Evolutionary conservation across 441 rosid species (phyloP).

Genomic region (Adansonia rubrostipa): DNA sequence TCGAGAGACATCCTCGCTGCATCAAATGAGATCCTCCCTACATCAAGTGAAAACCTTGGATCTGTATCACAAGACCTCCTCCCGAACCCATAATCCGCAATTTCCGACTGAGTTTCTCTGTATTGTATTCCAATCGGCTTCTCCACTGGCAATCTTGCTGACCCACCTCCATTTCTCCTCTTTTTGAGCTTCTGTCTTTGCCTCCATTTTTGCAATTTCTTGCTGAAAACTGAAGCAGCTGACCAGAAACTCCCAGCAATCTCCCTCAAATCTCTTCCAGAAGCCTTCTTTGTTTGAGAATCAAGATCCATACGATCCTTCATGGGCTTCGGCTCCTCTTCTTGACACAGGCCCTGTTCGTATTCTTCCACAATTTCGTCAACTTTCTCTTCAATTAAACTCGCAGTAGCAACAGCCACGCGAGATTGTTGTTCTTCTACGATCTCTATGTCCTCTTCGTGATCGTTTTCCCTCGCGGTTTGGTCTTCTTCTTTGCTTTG

Average conservation of each 20-base stretch:
- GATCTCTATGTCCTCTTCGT: conserved; percentile 47
- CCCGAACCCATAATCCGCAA: conserved; percentile 94
- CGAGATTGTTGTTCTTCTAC: conserved; percentile 57
- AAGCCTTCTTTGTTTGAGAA: conserved; percentile 74
- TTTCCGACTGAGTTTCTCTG: conserved; percentile 95
- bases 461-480: conserved; percentile 45
- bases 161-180: conserved; percentile 59
- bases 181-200: conserved; percentile 93
- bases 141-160: conserved; percentile 88
- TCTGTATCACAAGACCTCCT: conserved; percentile 97
- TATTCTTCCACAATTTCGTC: conserved; percentile 66
- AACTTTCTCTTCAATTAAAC: conserved; percentile 49
- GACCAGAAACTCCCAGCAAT: conserved; percentile 95
- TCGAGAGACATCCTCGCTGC: conserved; percentile 67
- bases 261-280: conserved; percentile 72
- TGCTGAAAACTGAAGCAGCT: conserved; percentile 94
- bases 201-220: conserved; percentile 95
- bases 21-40: conserved; percentile 79
- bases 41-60: conserved; percentile 94
- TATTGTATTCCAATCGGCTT: conserved; percentile 92
- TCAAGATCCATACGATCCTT: conserved; percentile 96
- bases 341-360: conserved; percentile 23
- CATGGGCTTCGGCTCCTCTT: conserved; percentile 78
- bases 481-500: conserved; percentile 72
- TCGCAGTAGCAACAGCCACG: conserved; percentile 42